Base-by-base conservation (phyloP, 345 rosid genomes). In the Euphorbia peplus region DNA sequence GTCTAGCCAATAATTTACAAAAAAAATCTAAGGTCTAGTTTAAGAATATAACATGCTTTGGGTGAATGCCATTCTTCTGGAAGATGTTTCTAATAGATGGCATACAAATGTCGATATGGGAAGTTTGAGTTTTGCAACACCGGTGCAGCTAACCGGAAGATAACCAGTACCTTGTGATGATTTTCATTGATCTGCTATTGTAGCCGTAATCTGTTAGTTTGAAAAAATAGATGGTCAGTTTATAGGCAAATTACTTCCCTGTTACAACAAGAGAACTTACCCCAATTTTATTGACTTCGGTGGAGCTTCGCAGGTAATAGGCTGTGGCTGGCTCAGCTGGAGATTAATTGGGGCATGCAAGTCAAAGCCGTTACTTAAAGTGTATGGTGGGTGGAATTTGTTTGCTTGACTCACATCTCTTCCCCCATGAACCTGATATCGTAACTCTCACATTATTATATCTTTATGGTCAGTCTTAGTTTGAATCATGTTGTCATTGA, bases 311-410 rank as follows among this genome's bases (percentile, higher is more conserved):
- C 63, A 78, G 42, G 63, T 74, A 24, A 37, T 79, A 48, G 83
- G 80, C 51, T 72, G 81, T 69, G 86, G 83, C 67, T 80, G 88
- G 74, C 86, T 80, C 76, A 84, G 67, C 53, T 84, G 83, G 74
- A 84, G 84, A 47, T 42, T 63, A 51, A 79, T 57, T 25, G 84
- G 77, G 46, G 79, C 69, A 25, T 64, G 80, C 54, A 72, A 26
- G 37, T 82, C 80, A 69, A 78, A 70, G 39, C 78, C 75, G 25
- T 72, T 74, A 63, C 67, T 67, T 67, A 70, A 58, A 56, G 70
- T 67, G 70, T 60, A 69, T 19, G 75, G 68, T 55, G 71, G 60
- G 35, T 60, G 28, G 57, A 73, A 63, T 35, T 62, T 74, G 63
- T 57, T 76, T 67, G 71, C 73, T 60, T 60, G 76, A 24, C 50